phyloP scores from a whole-genome alignment of 306 rosid species.

The Hippophae rhamnoides region DNA sequence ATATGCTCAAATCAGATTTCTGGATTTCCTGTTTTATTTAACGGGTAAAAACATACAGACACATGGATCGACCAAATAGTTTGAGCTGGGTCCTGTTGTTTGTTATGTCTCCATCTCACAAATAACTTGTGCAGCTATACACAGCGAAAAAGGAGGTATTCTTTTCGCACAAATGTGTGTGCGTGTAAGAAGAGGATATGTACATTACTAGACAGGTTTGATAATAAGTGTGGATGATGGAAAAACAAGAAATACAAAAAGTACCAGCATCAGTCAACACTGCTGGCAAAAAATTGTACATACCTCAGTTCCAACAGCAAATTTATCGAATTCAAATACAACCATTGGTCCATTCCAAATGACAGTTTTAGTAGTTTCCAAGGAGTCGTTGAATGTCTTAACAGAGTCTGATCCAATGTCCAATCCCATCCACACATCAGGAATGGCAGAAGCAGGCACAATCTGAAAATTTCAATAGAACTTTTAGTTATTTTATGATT shows the following conservation, averaged over 20 bases:
- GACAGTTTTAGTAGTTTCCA: slow-evolving; percentile 82
- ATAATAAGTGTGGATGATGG: neutral
- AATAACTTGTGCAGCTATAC: too few relatives aligned
- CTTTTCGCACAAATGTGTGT: too few relatives aligned
- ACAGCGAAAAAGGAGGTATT: too few relatives aligned
- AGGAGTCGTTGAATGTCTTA: slow-evolving; percentile 68
- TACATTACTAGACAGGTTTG: neutral
- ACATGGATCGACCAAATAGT: too few relatives aligned
- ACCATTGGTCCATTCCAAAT: slow-evolving; percentile 99
- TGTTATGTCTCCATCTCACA: too few relatives aligned
- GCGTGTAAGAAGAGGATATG: too few relatives aligned
- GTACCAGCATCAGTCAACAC: neutral
- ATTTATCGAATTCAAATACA: slow-evolving; percentile 94
- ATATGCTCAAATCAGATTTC: too few relatives aligned
- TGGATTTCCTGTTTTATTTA: too few relatives aligned
- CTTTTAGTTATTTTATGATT: slow-evolving; percentile 7
- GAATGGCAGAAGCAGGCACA: slow-evolving; percentile 85
- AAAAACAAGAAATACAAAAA: neutral
- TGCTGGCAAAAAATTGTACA: slow-evolving; percentile 7
- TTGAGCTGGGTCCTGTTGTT: too few relatives aligned
- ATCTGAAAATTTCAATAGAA: slow-evolving; percentile 40
- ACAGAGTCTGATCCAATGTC: slow-evolving; percentile 96
- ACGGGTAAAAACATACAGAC: too few relatives aligned
- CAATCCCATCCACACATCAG: slow-evolving; percentile 99
- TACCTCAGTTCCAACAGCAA: slow-evolving; percentile 96